Evolutionary conservation across 108 stramenopile genomes (phyloP).

Genomic region (Cyclotella sp.): DNA sequence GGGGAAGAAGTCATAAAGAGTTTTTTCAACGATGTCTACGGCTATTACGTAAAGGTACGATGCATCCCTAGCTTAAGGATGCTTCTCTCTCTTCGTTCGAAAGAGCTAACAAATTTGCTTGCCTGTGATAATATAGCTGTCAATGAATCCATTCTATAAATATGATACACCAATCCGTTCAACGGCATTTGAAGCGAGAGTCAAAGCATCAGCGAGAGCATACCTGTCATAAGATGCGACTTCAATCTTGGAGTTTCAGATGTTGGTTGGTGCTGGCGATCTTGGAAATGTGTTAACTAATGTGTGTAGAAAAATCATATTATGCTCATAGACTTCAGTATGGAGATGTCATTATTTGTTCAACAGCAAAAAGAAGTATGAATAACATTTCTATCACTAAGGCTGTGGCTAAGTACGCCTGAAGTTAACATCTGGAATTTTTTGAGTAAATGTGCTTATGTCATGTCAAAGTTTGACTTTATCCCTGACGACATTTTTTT

Average conservation of each 20-base stretch:
- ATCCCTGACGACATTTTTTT: too few species aligned
- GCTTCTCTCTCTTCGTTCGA: background rate
- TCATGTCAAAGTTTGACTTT: too few species aligned
- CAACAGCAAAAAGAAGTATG: too few species aligned
- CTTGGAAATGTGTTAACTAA: background rate
- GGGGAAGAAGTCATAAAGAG: slow-evolving; percentile 87
- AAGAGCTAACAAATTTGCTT: background rate
- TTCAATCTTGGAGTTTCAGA: background rate
- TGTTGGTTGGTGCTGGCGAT: background rate
- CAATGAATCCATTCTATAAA: slow-evolving; percentile 95
- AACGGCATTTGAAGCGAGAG: slow-evolving; percentile 86
- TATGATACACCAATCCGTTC: slow-evolving; percentile 91
- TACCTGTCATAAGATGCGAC: slow-evolving; percentile 56
- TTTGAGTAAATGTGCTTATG: too few species aligned
- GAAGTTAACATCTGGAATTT: too few species aligned
- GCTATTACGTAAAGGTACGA: slow-evolving; percentile 91
- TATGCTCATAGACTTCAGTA: too few species aligned
- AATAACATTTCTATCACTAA: too few species aligned
- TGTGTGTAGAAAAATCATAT: too few species aligned
- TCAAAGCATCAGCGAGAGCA: slow-evolving; percentile 71
- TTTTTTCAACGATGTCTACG: slow-evolving; percentile 94
- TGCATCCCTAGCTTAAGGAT: slow-evolving; percentile 5
- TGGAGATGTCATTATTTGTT: too few species aligned
- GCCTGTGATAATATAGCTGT: slow-evolving; percentile 49
- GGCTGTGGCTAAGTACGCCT: too few species aligned